These are phyloP conservation scores for Pseudopyricularia javanii DNA, from an alignment of 2,329 filamentous ascomycete genomes.

Conservation along the genomic window DNA sequence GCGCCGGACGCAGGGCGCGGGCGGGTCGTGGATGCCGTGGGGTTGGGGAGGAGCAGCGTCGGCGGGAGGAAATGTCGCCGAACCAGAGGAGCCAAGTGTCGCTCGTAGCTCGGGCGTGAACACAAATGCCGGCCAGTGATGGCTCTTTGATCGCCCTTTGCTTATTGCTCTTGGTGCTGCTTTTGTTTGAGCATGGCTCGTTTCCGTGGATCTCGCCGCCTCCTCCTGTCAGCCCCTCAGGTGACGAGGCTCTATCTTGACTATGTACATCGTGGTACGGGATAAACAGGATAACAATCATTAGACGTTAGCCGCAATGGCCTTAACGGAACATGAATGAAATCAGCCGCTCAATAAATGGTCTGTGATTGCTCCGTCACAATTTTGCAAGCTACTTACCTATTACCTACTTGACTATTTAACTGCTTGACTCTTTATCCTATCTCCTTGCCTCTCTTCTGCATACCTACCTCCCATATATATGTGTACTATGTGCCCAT, in stretches of 20 bases:
- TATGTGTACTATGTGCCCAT: no score
- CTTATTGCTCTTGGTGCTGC: slow-evolving; percentile 1
- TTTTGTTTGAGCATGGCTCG: background rate
- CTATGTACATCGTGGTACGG: background rate
- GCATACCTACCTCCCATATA: no score
- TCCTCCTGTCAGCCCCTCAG: background rate
- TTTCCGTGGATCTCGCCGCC: background rate
- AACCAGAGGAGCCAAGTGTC: slow-evolving; percentile 3
- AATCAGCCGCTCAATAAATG: background rate
- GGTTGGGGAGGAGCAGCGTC: slow-evolving; percentile 21
- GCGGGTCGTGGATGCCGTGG: slow-evolving; percentile 38
- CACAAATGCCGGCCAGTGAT: slow-evolving; percentile 8
- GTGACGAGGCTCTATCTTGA: background rate
- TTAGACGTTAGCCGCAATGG: background rate
- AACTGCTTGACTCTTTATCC: no score
- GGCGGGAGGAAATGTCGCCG: background rate
- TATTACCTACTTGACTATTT: no score
- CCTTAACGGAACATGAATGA: background rate
- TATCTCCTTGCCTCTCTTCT: no score
- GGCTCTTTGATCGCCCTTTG: background rate
- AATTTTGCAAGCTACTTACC: no score
- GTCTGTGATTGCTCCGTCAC: background rate
- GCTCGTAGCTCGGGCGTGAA: slow-evolving; percentile 27
- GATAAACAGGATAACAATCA: background rate
- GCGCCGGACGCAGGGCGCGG: slow-evolving; percentile 11